Conservation (phyloP, 306 rosid genomes). For the Erythrophleum fordii region DNA sequence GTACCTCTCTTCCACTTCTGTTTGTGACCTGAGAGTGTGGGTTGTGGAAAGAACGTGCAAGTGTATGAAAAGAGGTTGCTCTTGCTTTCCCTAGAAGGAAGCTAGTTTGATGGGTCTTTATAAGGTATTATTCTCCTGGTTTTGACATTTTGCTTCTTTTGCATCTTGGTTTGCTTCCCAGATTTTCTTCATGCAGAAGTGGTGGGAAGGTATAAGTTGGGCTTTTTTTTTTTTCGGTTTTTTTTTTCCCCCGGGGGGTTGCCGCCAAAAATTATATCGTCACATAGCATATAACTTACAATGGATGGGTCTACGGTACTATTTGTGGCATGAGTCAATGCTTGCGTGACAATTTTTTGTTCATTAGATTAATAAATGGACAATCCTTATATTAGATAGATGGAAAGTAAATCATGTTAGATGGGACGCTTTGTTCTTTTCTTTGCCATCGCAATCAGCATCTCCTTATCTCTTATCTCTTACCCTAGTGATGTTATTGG, state of each 20-base stretch:
- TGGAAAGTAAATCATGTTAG: background rate
- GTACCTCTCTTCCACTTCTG: background rate
- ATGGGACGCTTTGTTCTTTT: background rate
- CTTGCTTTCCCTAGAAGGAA: slow-evolving; percentile 40
- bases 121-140: slow-evolving; percentile 12
- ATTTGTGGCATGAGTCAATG: too few relatives aligned
- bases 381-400: background rate
- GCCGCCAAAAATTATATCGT: background rate
- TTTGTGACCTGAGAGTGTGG: background rate
- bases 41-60: slow-evolving; percentile 9
- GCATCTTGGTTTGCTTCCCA: background rate
- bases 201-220: background rate
- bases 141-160: slow-evolving; percentile 14
- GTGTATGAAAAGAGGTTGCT: slow-evolving; percentile 35
- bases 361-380: background rate
- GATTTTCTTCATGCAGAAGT: background rate
- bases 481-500: background rate
- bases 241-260: too few relatives aligned
- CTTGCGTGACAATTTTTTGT: too few relatives aligned
- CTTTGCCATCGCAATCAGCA: slow-evolving; percentile 17
- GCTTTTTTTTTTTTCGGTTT: too few relatives aligned
- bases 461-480: background rate
- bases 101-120: slow-evolving; percentile 34
- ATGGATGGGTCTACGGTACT: too few relatives aligned
- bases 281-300: too few relatives aligned